phyloP scores from a whole-genome alignment of 2,329 filamentous ascomycete genomes.

The Arthrobotrys entomopaga region DNA sequence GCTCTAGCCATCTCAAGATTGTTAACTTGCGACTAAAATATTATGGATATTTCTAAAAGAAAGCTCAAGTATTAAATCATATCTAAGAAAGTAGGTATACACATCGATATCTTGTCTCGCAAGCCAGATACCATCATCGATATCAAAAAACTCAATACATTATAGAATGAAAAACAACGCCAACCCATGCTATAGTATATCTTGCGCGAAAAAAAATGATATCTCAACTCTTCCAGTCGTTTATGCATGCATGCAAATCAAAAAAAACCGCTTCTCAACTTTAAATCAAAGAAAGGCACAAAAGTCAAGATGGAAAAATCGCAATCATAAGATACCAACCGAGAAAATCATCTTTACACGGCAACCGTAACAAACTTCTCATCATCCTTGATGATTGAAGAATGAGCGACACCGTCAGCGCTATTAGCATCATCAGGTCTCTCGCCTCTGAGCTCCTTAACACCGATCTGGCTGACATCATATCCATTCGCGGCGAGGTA shows the following conservation, averaged over 20 bases:
- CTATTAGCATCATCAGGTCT: conserved; percentile 44
- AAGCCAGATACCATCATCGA: too few species aligned
- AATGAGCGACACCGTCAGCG: conserved; percentile 20
- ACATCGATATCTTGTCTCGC: too few species aligned
- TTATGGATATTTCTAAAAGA: too few species aligned
- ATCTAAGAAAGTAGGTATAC: neutral
- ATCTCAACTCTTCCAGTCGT: neutral
- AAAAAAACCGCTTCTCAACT: conserved; percentile 1
- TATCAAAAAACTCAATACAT: too few species aligned
- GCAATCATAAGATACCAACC: conserved; percentile 3
- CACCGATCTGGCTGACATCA: conserved; percentile 72
- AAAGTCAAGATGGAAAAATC: conserved; percentile 5
- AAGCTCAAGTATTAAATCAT: conserved; percentile 36
- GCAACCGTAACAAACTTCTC: conserved; percentile 45
- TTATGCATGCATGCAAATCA: neutral
- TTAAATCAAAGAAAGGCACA: neutral
- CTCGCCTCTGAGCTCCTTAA: conserved; percentile 48
- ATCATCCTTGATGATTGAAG: conserved; percentile 22
- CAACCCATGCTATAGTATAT: conserved; percentile 35
- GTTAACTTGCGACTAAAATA: too few species aligned
- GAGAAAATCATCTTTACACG: conserved; percentile 12
- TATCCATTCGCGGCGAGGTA: conserved; percentile 80
- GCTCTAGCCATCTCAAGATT: too few species aligned
- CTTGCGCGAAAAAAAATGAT: neutral
- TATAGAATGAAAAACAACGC: conserved; percentile 9